phyloP scores from a whole-genome alignment of 441 rosid genomes.

The Daphne laureola region DNA sequence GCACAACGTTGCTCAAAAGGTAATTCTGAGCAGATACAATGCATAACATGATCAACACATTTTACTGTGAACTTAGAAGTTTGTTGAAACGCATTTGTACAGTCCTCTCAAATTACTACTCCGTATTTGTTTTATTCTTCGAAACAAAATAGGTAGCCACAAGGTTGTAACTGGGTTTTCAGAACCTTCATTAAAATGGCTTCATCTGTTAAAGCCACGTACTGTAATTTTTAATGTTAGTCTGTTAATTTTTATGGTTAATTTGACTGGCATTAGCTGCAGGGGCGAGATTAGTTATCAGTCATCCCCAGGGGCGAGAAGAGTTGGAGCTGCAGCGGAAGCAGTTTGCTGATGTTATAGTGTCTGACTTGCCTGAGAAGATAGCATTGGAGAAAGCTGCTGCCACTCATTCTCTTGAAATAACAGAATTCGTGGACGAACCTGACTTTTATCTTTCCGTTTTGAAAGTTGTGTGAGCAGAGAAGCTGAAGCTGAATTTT shows the following conservation, averaged over 20 bases:
- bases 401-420: slow-evolving; percentile 44
- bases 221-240: background rate
- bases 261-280: background rate
- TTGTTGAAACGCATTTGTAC: background rate
- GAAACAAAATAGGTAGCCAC: background rate
- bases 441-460: slow-evolving; percentile 72
- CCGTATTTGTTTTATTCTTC: no score
- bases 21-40: slow-evolving; percentile 17
- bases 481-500: slow-evolving; percentile 7
- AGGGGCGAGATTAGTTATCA: slow-evolving; percentile 79
- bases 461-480: slow-evolving; percentile 27
- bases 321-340: slow-evolving; percentile 52
- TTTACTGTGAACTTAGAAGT: no score
- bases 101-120: background rate
- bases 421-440: slow-evolving; percentile 52
- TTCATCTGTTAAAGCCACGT: background rate
- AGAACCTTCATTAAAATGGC: background rate
- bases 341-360: slow-evolving; percentile 50
- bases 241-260: background rate
- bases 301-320: slow-evolving; percentile 78
- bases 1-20: slow-evolving; percentile 55
- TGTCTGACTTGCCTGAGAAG: slow-evolving; percentile 72
- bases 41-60: background rate
- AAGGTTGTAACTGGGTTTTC: background rate
- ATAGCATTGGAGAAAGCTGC: slow-evolving; percentile 41